A percentile compares a stretch with the other conserved stretches of the same genome.
Conservation (phyloP, 768 basidiomycete species). For the Tricholoma furcatifolium region DNA sequence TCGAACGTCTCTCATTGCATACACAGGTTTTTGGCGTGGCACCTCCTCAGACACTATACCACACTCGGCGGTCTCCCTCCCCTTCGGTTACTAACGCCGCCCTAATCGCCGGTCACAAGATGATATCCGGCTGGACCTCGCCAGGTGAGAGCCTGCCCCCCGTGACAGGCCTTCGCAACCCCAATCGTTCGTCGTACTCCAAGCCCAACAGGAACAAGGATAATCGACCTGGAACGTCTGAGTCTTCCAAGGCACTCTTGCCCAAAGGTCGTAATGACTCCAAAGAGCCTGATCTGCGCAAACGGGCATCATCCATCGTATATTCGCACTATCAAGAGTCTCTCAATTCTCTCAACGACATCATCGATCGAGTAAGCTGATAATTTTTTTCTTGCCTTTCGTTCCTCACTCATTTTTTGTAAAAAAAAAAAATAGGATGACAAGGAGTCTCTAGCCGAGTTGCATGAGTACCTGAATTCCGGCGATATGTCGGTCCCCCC, state of each 20-base stretch:
- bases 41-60: slow-evolving; percentile 79
- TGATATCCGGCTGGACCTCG: slow-evolving; percentile 18
- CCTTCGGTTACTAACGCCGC: slow-evolving; percentile 25
- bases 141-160: slow-evolving; percentile 19
- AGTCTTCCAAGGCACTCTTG: slow-evolving; percentile 57
- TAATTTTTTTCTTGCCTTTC: neutral
- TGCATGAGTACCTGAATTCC: slow-evolving; percentile 63
- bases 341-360: slow-evolving; percentile 75
- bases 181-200: slow-evolving; percentile 51
- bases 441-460: slow-evolving; percentile 66
- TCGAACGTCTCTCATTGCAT: neutral
- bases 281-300: slow-evolving; percentile 9
- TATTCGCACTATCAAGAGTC: slow-evolving; percentile 83
- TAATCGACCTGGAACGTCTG: slow-evolving; percentile 58
- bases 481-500: slow-evolving; percentile 19
- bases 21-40: slow-evolving; percentile 78
- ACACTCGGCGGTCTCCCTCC: slow-evolving; percentile 53
- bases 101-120: slow-evolving; percentile 11
- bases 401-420: neutral
- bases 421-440: slow-evolving; percentile 75
- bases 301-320: slow-evolving; percentile 44
- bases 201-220: slow-evolving; percentile 38
- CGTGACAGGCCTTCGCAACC: slow-evolving; percentile 35
- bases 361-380: slow-evolving; percentile 68
- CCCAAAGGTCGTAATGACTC: slow-evolving; percentile 24